phyloP scores from a whole-genome alignment of 257 asterid genomes.

The Nicotiana obtusifolia region DNA sequence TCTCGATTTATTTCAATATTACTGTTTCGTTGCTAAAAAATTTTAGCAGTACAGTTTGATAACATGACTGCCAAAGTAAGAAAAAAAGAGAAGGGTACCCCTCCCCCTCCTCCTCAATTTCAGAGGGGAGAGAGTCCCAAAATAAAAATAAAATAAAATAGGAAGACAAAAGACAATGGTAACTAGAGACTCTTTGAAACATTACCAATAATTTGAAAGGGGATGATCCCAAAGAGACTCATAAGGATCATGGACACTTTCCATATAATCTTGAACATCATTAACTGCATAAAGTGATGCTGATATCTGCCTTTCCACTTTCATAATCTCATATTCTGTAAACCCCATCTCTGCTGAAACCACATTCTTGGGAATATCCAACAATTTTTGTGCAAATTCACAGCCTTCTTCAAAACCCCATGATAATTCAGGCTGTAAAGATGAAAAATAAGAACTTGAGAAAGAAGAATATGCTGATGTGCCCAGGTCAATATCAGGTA shows the following conservation, averaged over 20 bases:
- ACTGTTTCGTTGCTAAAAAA: no score
- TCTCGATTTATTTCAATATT: no score
- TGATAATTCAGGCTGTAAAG: background rate
- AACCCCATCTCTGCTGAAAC: constrained; percentile 14
- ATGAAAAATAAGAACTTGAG: background rate
- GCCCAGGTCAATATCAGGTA: constrained; percentile 44
- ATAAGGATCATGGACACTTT: constrained; percentile 41
- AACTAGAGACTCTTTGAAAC: background rate
- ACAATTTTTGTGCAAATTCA: constrained; percentile 10
- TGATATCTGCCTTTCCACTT: constrained; percentile 69
- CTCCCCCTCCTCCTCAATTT: no score
- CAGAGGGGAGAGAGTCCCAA: no score
- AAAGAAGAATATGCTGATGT: constrained; percentile 6
- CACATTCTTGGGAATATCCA: background rate
- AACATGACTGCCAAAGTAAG: no score
- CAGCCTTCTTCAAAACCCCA: constrained; percentile 24
- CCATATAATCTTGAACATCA: constrained; percentile 73
- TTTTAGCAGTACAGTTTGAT: no score
- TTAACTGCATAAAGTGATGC: constrained; percentile 73
- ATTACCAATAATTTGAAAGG: constrained; percentile 37
- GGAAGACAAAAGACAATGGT: background rate
- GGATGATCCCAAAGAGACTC: constrained; percentile 72
- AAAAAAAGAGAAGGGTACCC: no score
- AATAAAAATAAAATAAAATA: background rate
- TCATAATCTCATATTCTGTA: constrained; percentile 48